These are phyloP conservation scores for Sabuloglossum arenarium DNA, from an alignment of 495 filamentous ascomycete species.

Conservation along the genomic window DNA sequence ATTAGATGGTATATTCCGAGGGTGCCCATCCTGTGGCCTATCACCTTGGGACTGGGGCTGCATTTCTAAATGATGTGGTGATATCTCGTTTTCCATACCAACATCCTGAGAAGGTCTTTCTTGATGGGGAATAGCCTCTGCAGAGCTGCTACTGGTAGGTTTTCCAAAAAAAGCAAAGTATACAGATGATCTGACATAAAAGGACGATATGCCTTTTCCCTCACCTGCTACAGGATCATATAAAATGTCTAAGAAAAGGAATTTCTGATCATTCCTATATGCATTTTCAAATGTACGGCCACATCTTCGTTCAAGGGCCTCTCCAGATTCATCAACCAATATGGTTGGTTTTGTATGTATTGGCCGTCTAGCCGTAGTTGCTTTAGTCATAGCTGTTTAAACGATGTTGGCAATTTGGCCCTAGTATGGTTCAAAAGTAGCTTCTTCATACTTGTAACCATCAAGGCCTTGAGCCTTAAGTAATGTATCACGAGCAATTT, in stretches of 20 bases:
- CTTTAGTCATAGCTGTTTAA: not conserved
- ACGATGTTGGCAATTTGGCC: not conserved
- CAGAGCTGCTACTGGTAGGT: too few species aligned
- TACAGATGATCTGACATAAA: not conserved
- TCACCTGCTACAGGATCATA: not conserved
- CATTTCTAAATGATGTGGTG: too few species aligned
- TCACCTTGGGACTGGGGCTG: too few species aligned
- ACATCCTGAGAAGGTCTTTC: too few species aligned
- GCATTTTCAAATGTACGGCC: not conserved
- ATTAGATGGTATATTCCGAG: too few species aligned
- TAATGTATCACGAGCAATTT: too few species aligned
- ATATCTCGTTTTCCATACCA: too few species aligned
- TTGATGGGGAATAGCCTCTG: too few species aligned
- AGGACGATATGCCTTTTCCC: not conserved
- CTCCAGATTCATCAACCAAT: not conserved
- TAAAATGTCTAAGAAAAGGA: not conserved
- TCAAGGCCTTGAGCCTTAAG: too few species aligned
- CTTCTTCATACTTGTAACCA: too few species aligned
- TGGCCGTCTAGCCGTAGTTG: not conserved
- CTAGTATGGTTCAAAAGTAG: not conserved
- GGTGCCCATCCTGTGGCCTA: too few species aligned
- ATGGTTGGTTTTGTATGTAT: not conserved
- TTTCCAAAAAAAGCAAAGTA: too few species aligned
- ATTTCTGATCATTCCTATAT: not conserved
- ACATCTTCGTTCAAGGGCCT: not conserved